A percentile compares a stretch with the other conserved stretches of the same genome.
phyloP scores from a whole-genome alignment of 2,329 filamentous ascomycete genomes.

The Diaporthe helianthi region DNA sequence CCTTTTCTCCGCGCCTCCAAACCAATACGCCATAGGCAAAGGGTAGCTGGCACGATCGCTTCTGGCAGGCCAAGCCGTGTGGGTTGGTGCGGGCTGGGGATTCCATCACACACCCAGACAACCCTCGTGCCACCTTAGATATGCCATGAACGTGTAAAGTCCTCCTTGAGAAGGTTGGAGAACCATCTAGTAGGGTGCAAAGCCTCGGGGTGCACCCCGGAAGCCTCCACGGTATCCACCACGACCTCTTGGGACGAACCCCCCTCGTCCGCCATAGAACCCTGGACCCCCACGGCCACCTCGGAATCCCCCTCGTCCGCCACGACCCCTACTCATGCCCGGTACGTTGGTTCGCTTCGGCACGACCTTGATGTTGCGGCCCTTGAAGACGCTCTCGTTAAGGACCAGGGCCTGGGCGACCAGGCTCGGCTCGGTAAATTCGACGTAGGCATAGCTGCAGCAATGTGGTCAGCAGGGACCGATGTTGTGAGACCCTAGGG shows the following conservation, averaged over 20 bases:
- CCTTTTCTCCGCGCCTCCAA: constrained; percentile 30
- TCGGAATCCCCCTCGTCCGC: constrained; percentile 59
- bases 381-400: constrained; percentile 96
- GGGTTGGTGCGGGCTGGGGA: background rate
- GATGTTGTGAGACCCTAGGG: background rate
- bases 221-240: constrained; percentile 70
- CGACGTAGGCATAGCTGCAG: constrained; percentile 93
- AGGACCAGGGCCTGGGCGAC: constrained; percentile 67
- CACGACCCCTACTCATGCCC: constrained; percentile 86
- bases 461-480: constrained; percentile 31
- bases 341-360: constrained; percentile 97
- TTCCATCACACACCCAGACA: constrained; percentile 22
- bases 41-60: constrained; percentile 29
- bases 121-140: background rate
- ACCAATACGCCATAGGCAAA: constrained; percentile 25
- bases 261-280: constrained; percentile 57
- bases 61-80: constrained; percentile 20
- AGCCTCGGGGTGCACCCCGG: constrained; percentile 63
- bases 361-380: constrained; percentile 90
- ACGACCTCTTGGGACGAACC: constrained; percentile 58
- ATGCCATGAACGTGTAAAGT: background rate
- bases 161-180: background rate
- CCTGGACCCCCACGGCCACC: constrained; percentile 52
- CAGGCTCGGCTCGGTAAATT: constrained; percentile 34
- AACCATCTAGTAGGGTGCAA: constrained; percentile 64